Base-by-base conservation (phyloP, 345 rosid genomes). In the Camelina hispida region DNA sequence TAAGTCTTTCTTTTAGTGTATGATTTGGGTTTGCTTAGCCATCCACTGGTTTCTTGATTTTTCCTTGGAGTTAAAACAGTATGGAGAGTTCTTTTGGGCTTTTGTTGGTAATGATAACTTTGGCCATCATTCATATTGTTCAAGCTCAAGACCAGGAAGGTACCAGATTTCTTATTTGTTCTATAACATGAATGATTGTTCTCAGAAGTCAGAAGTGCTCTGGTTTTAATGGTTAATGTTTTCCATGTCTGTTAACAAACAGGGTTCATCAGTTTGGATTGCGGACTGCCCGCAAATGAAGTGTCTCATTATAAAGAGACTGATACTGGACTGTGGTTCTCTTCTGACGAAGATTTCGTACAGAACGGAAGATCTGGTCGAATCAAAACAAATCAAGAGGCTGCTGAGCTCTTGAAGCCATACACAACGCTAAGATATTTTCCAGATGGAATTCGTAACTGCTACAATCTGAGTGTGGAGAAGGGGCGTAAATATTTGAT, bases 201-300 rank as follows among this genome's bases (percentile, higher is more conserved):
- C 50, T 53, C 15, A 53, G 6, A 18, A 22, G 23, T 53, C 15
- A 53, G 6, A 32, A 5, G 7, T 32, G 35, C 35, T 1, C 35
- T 32, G 22, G 37, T 30, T 30, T 4, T 6, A 3, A 23, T 16
- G 54, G 5, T 47, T 14, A 59, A 50, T 23, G 6, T 47, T 20
- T 15, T 3, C 20, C 2, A 11, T 37, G 46, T 47, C 9, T 46
- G 16, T 46, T n/a, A 23, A 23, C 25, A 23, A 42, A 48, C 80
- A 83, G 89, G 84, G 13, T 83, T 83, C 75, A 77, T 83, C 48
- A 80, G 83, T 69, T 72, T 85, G 66, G 89, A 81, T 44, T 83
- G 89, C 22, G 89, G 88, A 17, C 20, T 44, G 20, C 63, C 73
- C 0, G 35, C 63, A 0, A 10, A 47, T 22, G 74, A 62, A 23